Evolutionary conservation across 768 basidiomycete genomes (phyloP).

Genomic region (Tephrocybe sp.): DNA sequence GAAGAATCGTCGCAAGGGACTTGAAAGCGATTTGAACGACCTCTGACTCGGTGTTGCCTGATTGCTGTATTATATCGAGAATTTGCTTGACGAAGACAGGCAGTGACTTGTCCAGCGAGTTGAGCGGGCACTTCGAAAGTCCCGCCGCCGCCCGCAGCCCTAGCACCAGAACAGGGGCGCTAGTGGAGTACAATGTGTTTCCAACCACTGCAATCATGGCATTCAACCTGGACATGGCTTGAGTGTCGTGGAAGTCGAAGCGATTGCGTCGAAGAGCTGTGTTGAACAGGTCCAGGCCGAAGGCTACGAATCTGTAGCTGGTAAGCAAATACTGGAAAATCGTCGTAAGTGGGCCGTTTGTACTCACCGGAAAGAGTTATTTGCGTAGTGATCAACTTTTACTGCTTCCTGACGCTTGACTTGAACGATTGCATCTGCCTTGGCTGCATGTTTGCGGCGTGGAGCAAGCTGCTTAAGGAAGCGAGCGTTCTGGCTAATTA

Average conservation of each 20-base stretch:
- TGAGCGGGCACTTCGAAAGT: slow-evolving; percentile 82
- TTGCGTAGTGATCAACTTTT: slow-evolving; percentile 70
- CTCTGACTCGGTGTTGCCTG: slow-evolving; percentile 88
- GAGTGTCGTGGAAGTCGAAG: slow-evolving; percentile 78
- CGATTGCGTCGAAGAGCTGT: slow-evolving; percentile 83
- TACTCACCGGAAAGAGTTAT: slow-evolving; percentile 82
- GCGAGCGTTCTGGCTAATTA: slow-evolving; percentile 87
- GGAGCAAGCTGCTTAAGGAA: slow-evolving; percentile 69
- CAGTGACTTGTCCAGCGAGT: slow-evolving; percentile 69
- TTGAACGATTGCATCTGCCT: slow-evolving; percentile 71
- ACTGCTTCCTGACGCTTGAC: slow-evolving; percentile 61
- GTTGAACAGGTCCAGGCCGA: slow-evolving; percentile 90
- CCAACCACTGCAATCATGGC: slow-evolving; percentile 86
- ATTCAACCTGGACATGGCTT: slow-evolving; percentile 81
- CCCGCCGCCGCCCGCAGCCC: slow-evolving; percentile 80
- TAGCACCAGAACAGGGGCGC: slow-evolving; percentile 68
- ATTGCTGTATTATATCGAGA: slow-evolving; percentile 76
- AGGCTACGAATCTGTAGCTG: slow-evolving; percentile 71
- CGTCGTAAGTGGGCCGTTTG: not conserved
- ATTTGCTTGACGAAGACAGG: slow-evolving; percentile 85
- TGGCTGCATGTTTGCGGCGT: slow-evolving; percentile 36
- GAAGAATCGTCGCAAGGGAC: slow-evolving; percentile 82
- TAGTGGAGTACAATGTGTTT: slow-evolving; percentile 87
- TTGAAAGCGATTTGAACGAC: slow-evolving; percentile 87
- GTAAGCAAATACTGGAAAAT: slow-evolving; percentile 8